Evolutionary conservation across 495 filamentous ascomycete genomes (phyloP), one percentile per base, ranked within the genome.

Genomic region (Neurospora sp.): DNA sequence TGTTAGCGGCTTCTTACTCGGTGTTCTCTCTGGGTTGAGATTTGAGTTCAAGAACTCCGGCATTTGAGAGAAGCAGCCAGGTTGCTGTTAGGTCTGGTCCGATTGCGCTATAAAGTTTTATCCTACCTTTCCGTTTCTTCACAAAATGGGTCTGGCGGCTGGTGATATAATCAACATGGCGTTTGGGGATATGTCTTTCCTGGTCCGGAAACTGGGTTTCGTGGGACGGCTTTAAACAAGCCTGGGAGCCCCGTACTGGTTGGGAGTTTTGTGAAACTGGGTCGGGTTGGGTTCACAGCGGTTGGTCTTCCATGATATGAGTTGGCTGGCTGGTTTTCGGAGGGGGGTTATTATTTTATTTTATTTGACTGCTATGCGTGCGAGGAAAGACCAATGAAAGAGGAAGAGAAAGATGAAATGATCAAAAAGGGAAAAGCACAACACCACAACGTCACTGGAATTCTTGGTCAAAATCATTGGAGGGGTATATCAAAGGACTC

Each of bases 121-220:
- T 39, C 37, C 62, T 74, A 31, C 36, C 69, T 39, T 71, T 72
- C 42, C 28, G 34, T 34, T 74, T 74, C 24, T 39, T 66, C 71
- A 74, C 24, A 74, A 72, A 72, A 73, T 42, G 48, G 71, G 71
- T 39, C n/a, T 54, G 31, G 38, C 34, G 71, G 71, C 36, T 39
- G 59, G 31, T 37, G n/a, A 66, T 72, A 72, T 72, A 36, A 72
- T 72, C 39, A 69, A 72, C 59, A 36, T 59, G 71, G 71, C 71
- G 71, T 72, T 72, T 36, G 24, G 71, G 71, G n/a, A 17, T 34
- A 59, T 66, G 34, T 66, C 54, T 34, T 66, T 66, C 31, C 24
- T 66, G 54, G 28, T 66, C 13, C 28, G 54, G 48, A 59, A 28
- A 59, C 48, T 59, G 21, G 11, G 48, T 28, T 59, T 28, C 11